phyloP scores from a whole-genome alignment of 257 asterid genomes.

The Nicotiana tomentosiformis region DNA sequence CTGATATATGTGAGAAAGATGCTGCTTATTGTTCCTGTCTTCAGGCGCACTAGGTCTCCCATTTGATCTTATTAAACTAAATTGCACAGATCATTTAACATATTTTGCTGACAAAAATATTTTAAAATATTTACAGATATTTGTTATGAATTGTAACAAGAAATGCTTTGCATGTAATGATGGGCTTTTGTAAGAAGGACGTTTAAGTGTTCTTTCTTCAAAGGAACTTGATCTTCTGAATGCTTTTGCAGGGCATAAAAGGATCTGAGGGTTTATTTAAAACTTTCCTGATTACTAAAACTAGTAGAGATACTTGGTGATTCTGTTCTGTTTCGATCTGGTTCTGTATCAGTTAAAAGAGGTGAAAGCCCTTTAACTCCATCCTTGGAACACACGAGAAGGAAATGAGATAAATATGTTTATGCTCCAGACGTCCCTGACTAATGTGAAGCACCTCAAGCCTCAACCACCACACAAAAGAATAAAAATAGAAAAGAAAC shows the following conservation, averaged over 20 bases:
- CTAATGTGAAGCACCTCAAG: not conserved
- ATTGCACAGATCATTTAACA: not conserved
- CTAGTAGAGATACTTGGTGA: slow-evolving; percentile 4
- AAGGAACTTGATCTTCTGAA: not conserved
- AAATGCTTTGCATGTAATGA: not conserved
- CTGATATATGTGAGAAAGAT: not conserved
- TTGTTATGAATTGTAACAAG: not conserved
- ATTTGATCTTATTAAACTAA: not conserved
- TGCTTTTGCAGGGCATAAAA: not conserved
- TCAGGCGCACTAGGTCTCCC: not conserved
- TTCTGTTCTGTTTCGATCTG: not conserved
- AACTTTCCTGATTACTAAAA: not conserved
- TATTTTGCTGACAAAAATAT: not conserved
- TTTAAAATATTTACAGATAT: not conserved
- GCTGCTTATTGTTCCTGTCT: not conserved
- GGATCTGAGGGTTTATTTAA: not conserved
- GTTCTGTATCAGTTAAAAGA: not conserved
- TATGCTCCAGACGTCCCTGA: not conserved
- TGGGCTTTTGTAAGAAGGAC: not conserved
- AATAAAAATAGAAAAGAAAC: not conserved
- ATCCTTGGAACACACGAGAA: not conserved
- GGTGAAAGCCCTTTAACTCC: slow-evolving; percentile 1
- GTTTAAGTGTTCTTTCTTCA: not conserved
- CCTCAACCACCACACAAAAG: not conserved
- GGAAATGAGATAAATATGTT: not conserved